Percentiles rank a stretch among this genome's conserved stretches.
Conservation (phyloP, 2,329 filamentous ascomycete species). For the Colletotrichum tamarilloi region DNA sequence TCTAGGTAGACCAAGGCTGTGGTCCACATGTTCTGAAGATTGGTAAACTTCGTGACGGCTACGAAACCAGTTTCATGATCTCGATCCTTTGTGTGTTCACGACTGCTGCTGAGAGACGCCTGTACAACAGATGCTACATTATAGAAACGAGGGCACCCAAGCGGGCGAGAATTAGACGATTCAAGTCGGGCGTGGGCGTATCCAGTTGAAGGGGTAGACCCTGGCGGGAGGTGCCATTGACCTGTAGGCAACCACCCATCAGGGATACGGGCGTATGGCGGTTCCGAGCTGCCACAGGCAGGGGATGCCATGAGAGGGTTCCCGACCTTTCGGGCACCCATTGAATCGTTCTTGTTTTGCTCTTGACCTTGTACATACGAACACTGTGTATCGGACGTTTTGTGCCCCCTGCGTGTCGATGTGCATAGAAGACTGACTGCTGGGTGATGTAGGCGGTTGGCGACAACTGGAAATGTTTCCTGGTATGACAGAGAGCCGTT, state of each 20-base stretch:
- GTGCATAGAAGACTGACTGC: background rate
- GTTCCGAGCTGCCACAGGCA: constrained; percentile 31
- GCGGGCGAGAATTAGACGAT: background rate
- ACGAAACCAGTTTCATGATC: background rate
- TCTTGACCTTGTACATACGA: background rate
- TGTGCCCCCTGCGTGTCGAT: background rate
- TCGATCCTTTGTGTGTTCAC: background rate
- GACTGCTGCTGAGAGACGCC: background rate
- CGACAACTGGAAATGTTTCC: background rate
- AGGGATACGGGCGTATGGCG: constrained; percentile 30
- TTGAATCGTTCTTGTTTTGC: constrained; percentile 18
- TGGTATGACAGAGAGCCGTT: background rate
- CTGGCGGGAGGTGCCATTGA: constrained; percentile 24
- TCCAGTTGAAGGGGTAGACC: constrained; percentile 6
- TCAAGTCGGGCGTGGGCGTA: constrained; percentile 6
- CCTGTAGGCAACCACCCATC: constrained; percentile 27
- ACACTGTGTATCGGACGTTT: background rate
- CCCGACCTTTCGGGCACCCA: constrained; percentile 26
- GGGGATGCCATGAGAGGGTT: constrained; percentile 23
- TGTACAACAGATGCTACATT: background rate
- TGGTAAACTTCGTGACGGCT: background rate
- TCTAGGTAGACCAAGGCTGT: background rate
- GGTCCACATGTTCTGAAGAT: background rate
- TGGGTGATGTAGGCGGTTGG: background rate
- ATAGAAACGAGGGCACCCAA: background rate